Percentiles rank a stretch among this genome's conserved stretches.
Conservation (phyloP, 164 flowering plant genomes). For the Hamamelis virginiana region DNA sequence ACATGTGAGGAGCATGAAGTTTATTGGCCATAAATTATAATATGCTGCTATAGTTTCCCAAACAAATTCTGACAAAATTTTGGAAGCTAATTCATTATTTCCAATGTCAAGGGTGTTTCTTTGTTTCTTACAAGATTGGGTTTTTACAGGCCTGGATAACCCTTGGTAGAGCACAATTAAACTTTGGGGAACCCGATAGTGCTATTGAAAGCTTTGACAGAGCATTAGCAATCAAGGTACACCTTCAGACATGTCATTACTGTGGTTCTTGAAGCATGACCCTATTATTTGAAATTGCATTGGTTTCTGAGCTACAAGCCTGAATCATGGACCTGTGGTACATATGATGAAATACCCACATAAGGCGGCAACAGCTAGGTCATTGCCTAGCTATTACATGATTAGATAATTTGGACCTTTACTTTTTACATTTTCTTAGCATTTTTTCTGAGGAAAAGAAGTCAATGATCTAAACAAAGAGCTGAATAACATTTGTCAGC, state of each 20-base stretch:
- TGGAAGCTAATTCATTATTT: too few relatives aligned
- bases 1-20: too few relatives aligned
- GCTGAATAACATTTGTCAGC: too few relatives aligned
- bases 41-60: too few relatives aligned
- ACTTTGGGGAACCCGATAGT: constrained; percentile 89
- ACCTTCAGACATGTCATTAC: neutral
- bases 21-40: too few relatives aligned
- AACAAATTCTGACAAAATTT: too few relatives aligned
- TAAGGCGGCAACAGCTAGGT: neutral
- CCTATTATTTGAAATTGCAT: neutral
- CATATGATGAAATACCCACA: neutral
- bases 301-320: neutral
- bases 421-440: too few relatives aligned
- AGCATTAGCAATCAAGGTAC: constrained; percentile 74
- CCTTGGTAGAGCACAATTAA: constrained; percentile 85
- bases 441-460: too few relatives aligned
- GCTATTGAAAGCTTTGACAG: constrained; percentile 76
- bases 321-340: neutral
- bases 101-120: neutral
- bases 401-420: too few relatives aligned
- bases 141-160: constrained; percentile 80
- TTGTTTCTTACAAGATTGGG: neutral
- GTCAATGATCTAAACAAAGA: too few relatives aligned
- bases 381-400: neutral
- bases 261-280: neutral